phyloP scores from a whole-genome alignment of 805 yeast genomes.

The Maudiozyma barnettii region DNA sequence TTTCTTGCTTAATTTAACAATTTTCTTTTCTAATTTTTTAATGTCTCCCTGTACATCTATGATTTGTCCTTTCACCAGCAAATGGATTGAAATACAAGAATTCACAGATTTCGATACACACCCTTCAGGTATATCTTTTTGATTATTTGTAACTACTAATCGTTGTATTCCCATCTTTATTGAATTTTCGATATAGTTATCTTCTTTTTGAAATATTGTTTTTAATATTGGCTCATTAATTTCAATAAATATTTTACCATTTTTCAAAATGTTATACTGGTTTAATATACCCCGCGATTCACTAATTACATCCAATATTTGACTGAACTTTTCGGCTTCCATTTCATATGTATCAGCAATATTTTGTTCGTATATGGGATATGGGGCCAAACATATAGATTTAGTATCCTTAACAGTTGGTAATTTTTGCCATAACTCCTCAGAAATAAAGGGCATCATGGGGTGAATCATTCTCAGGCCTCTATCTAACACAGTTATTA shows the following conservation, averaged over 20 bases:
- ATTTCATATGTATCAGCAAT: slow-evolving; percentile 42
- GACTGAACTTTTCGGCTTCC: slow-evolving; percentile 65
- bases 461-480: slow-evolving; percentile 90
- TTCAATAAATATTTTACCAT: slow-evolving; percentile 76
- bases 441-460: slow-evolving; percentile 93
- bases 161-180: slow-evolving; percentile 79
- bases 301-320: slow-evolving; percentile 74
- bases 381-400: slow-evolving; percentile 67
- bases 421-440: slow-evolving; percentile 96
- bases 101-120: slow-evolving; percentile 76
- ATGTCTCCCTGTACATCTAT: slow-evolving; percentile 79
- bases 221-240: slow-evolving; percentile 38
- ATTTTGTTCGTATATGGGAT: slow-evolving; percentile 54
- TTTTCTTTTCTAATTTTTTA: slow-evolving; percentile 64
- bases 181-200: slow-evolving; percentile 28
- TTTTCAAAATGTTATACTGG: slow-evolving; percentile 78
- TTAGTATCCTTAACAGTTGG: slow-evolving; percentile 63
- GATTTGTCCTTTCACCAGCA: slow-evolving; percentile 85
- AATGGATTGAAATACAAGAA: slow-evolving; percentile 71
- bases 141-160: slow-evolving; percentile 54
- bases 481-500: slow-evolving; percentile 81
- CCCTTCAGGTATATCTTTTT: slow-evolving; percentile 60
- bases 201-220: slow-evolving; percentile 55
- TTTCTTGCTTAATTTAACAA: slow-evolving; percentile 51
- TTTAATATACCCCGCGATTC: slow-evolving; percentile 83